phyloP scores from a whole-genome alignment of 345 rosid species.

The Adansonia digitata region DNA sequence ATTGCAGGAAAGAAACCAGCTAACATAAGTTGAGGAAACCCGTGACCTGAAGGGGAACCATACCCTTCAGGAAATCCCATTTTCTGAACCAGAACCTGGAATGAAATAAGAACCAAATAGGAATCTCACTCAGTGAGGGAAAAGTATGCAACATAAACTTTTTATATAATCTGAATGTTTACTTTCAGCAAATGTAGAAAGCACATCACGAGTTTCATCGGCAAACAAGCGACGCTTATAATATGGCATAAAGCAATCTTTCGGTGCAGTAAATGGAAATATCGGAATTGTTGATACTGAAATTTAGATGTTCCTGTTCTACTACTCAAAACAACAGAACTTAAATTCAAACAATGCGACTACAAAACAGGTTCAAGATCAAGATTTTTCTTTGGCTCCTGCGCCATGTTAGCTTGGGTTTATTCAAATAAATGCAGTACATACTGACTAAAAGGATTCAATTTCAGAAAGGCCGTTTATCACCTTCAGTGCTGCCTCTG shows the following conservation, averaged over 20 bases:
- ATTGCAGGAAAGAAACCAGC: neutral
- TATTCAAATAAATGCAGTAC: neutral
- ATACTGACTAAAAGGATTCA: neutral
- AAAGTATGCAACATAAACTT: neutral
- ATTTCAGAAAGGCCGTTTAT: constrained; percentile 5
- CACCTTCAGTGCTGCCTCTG: constrained; percentile 97
- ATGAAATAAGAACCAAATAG: neutral
- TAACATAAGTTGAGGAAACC: constrained; percentile 50
- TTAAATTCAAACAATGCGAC: neutral
- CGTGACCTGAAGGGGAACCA: constrained; percentile 32
- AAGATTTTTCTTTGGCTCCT: neutral
- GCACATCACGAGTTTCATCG: neutral
- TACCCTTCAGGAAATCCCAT: constrained; percentile 75
- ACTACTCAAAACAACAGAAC: no score
- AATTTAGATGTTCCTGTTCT: neutral
- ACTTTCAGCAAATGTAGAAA: neutral
- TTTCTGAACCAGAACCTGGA: constrained; percentile 88
- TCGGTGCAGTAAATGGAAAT: neutral
- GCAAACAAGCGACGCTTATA: neutral
- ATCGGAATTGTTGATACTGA: neutral
- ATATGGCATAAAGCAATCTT: neutral
- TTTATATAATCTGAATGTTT: neutral
- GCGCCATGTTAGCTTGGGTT: neutral
- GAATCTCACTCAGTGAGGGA: neutral
- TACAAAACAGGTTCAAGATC: neutral